These are phyloP conservation scores for Yamadazyma spencermartinsiae DNA, from an alignment of 1,139 yeast genomes.

Conservation along the genomic window DNA sequence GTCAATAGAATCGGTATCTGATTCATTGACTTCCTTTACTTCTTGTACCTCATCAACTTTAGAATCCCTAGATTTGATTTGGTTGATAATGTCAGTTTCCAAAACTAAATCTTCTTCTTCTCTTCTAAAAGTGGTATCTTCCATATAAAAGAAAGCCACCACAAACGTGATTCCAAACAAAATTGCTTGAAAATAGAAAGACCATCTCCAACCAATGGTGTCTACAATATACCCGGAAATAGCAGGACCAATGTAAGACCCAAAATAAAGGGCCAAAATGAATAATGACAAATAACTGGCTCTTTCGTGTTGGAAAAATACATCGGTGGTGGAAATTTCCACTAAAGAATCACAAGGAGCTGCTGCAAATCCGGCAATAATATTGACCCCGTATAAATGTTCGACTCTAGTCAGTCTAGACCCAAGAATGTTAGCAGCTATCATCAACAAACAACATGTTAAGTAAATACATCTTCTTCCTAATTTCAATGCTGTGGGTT, in stretches of 20 bases:
- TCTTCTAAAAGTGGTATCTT: conserved; percentile 43
- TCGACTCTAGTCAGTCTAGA: conserved; percentile 28
- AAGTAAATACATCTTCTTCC: conserved; percentile 43
- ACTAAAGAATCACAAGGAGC: conserved; percentile 53
- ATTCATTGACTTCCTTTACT: conserved; percentile 7
- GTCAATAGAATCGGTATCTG: conserved; percentile 16
- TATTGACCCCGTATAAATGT: conserved; percentile 29
- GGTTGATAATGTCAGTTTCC: conserved; percentile 24
- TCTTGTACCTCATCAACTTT: conserved; percentile 8
- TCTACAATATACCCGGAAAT: conserved; percentile 45
- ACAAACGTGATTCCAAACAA: conserved; percentile 47
- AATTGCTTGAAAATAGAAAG: conserved; percentile 46
- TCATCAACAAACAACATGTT: conserved; percentile 30
- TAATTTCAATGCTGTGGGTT: conserved; percentile 42
- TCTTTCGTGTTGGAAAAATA: conserved; percentile 50
- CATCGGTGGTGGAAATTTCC: conserved; percentile 49
- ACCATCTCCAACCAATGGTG: conserved; percentile 47
- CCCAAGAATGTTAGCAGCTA: conserved; percentile 39
- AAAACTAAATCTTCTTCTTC: conserved; percentile 17
- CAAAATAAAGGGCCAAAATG: conserved; percentile 45
- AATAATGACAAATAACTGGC: conserved; percentile 40
- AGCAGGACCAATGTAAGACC: conserved; percentile 47
- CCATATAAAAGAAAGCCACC: conserved; percentile 43
- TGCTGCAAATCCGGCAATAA: conserved; percentile 45
- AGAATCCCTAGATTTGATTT: conserved; percentile 26